Evolutionary conservation across 225 moss, liverwort and hornwort genomes (phyloP).

Genomic region (Neckera pumila): DNA sequence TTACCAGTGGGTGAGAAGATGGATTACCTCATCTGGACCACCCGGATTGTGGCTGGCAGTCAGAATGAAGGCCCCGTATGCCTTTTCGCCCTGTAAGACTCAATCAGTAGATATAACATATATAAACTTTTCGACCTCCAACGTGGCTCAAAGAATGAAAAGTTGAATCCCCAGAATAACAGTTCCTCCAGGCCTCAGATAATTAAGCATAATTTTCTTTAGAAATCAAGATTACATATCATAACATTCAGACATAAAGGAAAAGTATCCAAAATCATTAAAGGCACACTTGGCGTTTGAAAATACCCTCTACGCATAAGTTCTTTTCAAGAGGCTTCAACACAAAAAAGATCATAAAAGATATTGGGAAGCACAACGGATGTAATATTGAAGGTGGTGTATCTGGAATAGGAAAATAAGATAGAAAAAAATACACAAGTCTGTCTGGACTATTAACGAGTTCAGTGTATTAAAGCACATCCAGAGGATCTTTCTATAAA

Average conservation of each 20-base stretch:
- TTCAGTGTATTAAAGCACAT: not conserved
- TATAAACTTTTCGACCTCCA: not conserved
- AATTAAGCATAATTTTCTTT: not conserved
- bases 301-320: not conserved
- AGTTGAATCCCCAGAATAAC: not conserved
- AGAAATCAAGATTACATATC: not conserved
- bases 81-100: conserved; percentile 52
- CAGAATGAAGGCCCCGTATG: conserved; percentile 72
- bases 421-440: not conserved
- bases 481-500: not conserved
- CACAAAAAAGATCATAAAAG: not conserved
- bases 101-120: not conserved
- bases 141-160: not conserved
- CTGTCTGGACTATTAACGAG: not conserved
- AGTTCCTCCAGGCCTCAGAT: not conserved
- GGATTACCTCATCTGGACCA: conserved; percentile 67
- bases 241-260: not conserved
- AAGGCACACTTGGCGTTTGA: not conserved
- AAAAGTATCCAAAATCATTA: not conserved
- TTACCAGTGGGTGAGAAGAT: not conserved
- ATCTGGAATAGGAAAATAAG: not conserved
- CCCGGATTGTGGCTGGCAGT: conserved; percentile 92
- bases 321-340: not conserved
- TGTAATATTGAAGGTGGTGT: not conserved
- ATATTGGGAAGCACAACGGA: not conserved